Conservation (phyloP, 208 protist species). For the Trypanosoma mega region DNA sequence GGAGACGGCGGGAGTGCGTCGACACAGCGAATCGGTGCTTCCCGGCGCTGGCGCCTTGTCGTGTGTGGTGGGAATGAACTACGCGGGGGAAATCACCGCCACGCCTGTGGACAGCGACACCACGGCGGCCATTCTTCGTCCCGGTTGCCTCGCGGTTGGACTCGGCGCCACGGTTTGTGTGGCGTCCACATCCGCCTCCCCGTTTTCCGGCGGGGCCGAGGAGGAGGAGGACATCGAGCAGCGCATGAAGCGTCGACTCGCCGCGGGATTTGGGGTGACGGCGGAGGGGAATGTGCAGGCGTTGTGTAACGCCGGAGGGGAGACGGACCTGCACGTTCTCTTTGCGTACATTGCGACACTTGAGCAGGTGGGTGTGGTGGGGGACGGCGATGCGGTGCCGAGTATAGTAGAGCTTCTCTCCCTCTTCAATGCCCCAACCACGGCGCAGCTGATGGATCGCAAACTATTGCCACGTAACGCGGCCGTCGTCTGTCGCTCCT, state of each 20-base stretch:
- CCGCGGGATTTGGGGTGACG: slow-evolving; percentile 65
- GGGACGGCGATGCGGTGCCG: slow-evolving; percentile 47
- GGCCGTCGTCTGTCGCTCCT: slow-evolving; percentile 24
- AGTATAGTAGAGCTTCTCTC: slow-evolving; percentile 53
- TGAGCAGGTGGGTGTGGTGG: slow-evolving; percentile 48
- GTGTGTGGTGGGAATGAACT: slow-evolving; percentile 64
- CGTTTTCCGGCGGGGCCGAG: not conserved
- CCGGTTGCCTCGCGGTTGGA: slow-evolving; percentile 63
- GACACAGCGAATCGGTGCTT: not conserved
- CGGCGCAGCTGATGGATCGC: slow-evolving; percentile 13
- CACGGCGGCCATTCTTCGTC: slow-evolving; percentile 48
- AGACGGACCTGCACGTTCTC: slow-evolving; percentile 37
- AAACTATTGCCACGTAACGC: slow-evolving; percentile 23
- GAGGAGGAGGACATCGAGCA: slow-evolving; percentile 41
- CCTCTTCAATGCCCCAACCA: slow-evolving; percentile 23
- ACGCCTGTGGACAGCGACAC: slow-evolving; percentile 59
- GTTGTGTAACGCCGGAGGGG: slow-evolving; percentile 23
- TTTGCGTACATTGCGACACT: slow-evolving; percentile 62
- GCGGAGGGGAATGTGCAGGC: slow-evolving; percentile 47
- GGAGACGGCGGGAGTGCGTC: not conserved
- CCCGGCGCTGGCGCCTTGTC: slow-evolving; percentile 49
- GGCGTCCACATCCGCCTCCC: slow-evolving; percentile 43
- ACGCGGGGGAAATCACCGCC: slow-evolving; percentile 51
- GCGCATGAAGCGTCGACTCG: slow-evolving; percentile 64
- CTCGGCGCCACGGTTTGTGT: slow-evolving; percentile 54